Base-by-base conservation (phyloP, 2,329 filamentous ascomycete genomes). In the Cercospora sp. region DNA sequence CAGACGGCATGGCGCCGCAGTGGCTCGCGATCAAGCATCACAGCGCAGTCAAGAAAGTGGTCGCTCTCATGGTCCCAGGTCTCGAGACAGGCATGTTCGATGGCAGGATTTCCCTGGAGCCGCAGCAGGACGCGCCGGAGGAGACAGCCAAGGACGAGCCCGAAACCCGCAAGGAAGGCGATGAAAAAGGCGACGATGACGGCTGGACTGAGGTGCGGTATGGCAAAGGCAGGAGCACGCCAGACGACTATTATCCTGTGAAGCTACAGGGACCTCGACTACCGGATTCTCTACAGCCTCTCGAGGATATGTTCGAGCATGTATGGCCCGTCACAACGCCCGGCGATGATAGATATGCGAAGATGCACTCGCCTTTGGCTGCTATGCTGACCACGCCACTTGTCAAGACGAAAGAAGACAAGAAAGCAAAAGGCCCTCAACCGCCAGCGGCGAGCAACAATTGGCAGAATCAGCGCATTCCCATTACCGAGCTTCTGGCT, bases 11-110 rank as follows among this genome's bases (percentile, higher is more conserved):
- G 33, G 84, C 85, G 28, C 87, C 87, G n/a, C 86, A 88, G 75
- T 90, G 87, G 87, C 84, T 88, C 16, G 85, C 87, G 31, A 80
- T 90, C 67, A 83, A 83, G 69, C 84, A 89, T 75, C 85, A 85
- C 55, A 80, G 79, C 18, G 81, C 83, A 68, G 83, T 90, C 48
- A 81, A 81, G 66, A 96, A 95, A 80, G 90, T 96, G 31, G 94
- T 98, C 31, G 87, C 92, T 48, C 82, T 99, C 72, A 94, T 97
- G 91, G 89, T 97, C 10, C 95, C 95, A 10, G 95, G 95, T 0
- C 81, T 99, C 26, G 94, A 98, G 77, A 87, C 92, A 75, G 91
- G 89, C 70, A 95, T 98, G 91, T 96, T 98, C 81, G 87, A 91
- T 78, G 85, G 87, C 39, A 81, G 80, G 3, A 80, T 87, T 36